Evolutionary conservation across 2,329 filamentous ascomycete species (phyloP), one percentile per base, ranked within the genome.

Genomic region (Monilinia laxa): DNA sequence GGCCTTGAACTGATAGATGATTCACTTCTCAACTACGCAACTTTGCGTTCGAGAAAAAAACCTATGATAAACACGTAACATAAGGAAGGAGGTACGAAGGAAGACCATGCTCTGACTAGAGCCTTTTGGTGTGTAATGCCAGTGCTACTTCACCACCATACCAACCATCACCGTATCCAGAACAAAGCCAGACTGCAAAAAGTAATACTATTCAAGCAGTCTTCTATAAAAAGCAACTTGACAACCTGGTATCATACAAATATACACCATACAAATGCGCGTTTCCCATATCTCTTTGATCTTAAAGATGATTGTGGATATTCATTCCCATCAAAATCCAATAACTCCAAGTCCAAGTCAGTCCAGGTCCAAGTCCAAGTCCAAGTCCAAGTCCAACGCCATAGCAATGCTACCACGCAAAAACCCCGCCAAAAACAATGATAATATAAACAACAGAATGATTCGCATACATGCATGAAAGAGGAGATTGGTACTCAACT

Each of bases 391-490:
- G 20, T 5, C n/a, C 57, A 23, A 60, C 45, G 31, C 42, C 42
- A n/a, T 14, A 28, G 11, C 42, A 60, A 60, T 51, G 58, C 45
- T 38, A 45, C 45, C 49, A 51, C 58, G 58, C 28, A 31, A 60
- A 49, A 38, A 38, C 25, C 14, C 45, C 42, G 28, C 28, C 49
- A 12, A n/a, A 28, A 38, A 38, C 6, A 60, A 18, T 23, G 25
- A 7, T 11, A 60, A 51, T 51, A 60, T 60, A 45, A 60, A 60
- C 58, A 38, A 51, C 18, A 60, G 58, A 51, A 60, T 25, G 23
- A 38, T 51, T 51, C 18, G 42, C n/a, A 23, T 14, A n/a, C 28
- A 35, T 23, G 57, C 28, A 12, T 51, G 28, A 25, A 49, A 51
- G 57, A 49, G 57, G 28, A 51, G 57, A 35, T 7, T 47, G 3